Conservation (phyloP, 176 grass and related monocot species). For the Juncus inflexus region DNA sequence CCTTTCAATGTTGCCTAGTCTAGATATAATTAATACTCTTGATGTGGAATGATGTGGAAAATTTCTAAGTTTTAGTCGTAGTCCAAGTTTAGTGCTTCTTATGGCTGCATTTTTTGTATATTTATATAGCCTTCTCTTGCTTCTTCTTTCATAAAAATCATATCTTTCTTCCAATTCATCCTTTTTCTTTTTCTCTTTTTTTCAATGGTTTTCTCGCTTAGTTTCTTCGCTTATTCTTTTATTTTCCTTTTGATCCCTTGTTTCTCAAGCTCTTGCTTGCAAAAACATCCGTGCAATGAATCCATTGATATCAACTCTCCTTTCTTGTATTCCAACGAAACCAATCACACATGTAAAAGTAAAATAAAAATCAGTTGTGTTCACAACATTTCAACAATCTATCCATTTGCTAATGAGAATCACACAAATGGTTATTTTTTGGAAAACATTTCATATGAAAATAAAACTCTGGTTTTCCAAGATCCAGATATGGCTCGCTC, state of each 20-base stretch:
- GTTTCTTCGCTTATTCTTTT: not conserved
- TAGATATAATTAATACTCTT: not conserved
- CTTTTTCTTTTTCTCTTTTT: not conserved
- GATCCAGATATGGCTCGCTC: not conserved
- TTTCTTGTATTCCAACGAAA: not conserved
- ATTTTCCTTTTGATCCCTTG: not conserved
- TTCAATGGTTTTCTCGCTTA: not conserved
- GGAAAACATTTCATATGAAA: constrained; percentile 3
- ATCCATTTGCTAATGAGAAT: no score
- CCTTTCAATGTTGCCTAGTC: not conserved
- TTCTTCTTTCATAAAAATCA: not conserved
- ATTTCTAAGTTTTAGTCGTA: not conserved
- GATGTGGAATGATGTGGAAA: not conserved
- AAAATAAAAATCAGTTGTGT: no score
- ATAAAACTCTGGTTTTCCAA: not conserved
- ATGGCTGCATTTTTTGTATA: not conserved
- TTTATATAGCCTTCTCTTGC: no score
- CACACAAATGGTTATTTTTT: not conserved
- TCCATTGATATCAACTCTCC: not conserved
- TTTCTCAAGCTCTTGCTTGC: not conserved
- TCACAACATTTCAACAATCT: no score
- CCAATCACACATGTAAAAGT: no score
- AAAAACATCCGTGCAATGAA: not conserved
- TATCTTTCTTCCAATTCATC: no score
- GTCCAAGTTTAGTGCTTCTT: no score